Base-by-base conservation (phyloP, 441 rosid genomes). In the Arabidopsis hybrid region DNA sequence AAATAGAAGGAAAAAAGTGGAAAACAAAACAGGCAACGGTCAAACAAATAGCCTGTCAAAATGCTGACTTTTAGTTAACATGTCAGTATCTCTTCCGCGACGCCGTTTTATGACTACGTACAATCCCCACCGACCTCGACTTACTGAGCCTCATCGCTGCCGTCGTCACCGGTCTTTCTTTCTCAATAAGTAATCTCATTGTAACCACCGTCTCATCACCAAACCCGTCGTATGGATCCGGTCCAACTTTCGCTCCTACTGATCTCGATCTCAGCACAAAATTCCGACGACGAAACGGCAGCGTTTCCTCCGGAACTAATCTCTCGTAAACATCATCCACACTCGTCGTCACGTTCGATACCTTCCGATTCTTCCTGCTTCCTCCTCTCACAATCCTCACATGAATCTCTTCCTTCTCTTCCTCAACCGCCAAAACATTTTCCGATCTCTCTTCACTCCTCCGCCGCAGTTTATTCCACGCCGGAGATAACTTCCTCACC, bases 91-190 rank as follows among this genome's bases (percentile, higher is more conserved):
- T 39, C 56, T 16, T 58, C 0, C 65, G 6, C 61, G 76, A 46
- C 63, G 36, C 38, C 40, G 71, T 81, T 51, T 71, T 76, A n/a
- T 77, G 79, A 63, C 80, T 57, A 6, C 75, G 84, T 63, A 87
- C 26, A 0, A 87, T 81, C 13, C 93, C 89, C 85, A 79, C 77
- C 2, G 97, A 93, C 74, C 87, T 86, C 16, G 97, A 93, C 87
- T 89, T 91, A 52, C 81, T 83, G 72, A 93, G 82, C 72, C 72
- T 81, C 81, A 63, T 74, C 50, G 69, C 67, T 42, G 83, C 78
- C 77, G 61, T 70, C 47, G 73, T 80, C 51, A 80, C 78, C 42
- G 77, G 46, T 46, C 82, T 8, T 55, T 67, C 73, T n/a, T 69
- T 62, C 69, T 78, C 84, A 10, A 75, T 70, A 59, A 40, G 61